phyloP scores from a whole-genome alignment of 106 monocot species.

The Phalaenopsis equestris region DNA sequence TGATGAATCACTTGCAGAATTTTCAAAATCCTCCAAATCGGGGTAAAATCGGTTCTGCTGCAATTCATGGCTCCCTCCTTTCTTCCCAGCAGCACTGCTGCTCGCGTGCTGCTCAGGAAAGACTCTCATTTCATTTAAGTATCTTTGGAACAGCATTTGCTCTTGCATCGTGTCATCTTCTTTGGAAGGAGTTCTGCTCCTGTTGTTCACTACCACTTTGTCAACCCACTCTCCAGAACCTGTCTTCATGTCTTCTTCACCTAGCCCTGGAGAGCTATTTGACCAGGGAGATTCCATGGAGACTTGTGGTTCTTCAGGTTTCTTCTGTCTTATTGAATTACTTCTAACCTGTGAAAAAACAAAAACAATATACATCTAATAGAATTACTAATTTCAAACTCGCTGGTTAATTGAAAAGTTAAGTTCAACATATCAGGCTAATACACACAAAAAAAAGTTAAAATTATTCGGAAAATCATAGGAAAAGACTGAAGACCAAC shows the following conservation, averaged over 20 bases:
- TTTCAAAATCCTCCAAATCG: conserved; percentile 61
- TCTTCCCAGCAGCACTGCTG: background rate
- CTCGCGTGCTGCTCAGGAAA: conserved; percentile 20
- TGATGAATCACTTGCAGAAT: conserved; percentile 53
- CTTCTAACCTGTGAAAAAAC: conserved; percentile 14
- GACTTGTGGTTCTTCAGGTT: conserved; percentile 19
- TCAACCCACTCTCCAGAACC: conserved; percentile 38
- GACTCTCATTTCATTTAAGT: conserved; percentile 23
- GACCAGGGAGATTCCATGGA: conserved; percentile 29
- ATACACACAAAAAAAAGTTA: background rate
- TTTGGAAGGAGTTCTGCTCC: conserved; percentile 21
- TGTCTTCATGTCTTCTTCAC: conserved; percentile 23
- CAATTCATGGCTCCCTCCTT: conserved; percentile 11
- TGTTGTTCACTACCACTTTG: conserved; percentile 43
- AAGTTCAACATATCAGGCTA: background rate
- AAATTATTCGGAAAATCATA: background rate
- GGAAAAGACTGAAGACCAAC: too few relatives aligned
- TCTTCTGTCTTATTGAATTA: conserved; percentile 28
- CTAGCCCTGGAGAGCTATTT: conserved; percentile 5
- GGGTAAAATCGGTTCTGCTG: conserved; percentile 15
- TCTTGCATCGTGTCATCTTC: conserved; percentile 13
- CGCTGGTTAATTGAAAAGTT: background rate
- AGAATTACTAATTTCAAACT: background rate
- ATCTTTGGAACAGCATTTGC: conserved; percentile 35
- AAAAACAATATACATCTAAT: background rate